Conservation (phyloP, 2,329 filamentous ascomycete species). For the Ceratocystiopsis minuta region DNA sequence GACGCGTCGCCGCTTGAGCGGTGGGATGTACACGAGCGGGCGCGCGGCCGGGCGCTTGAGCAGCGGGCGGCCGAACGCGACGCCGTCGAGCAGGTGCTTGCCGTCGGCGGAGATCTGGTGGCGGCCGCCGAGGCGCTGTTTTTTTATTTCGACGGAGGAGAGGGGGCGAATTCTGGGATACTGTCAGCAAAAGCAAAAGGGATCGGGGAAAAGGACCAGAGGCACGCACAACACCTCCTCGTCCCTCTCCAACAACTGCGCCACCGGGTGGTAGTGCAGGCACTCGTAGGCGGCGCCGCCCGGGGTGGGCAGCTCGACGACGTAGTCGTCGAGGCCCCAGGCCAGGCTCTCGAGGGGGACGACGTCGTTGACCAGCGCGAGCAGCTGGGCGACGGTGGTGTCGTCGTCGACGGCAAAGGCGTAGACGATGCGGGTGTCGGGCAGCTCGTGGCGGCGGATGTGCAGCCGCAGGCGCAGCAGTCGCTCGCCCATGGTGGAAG, state of each 20-base stretch:
- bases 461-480: constrained; percentile 55
- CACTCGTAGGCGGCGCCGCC: constrained; percentile 56
- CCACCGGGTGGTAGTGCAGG: constrained; percentile 63
- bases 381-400: constrained; percentile 55
- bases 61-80: constrained; percentile 63
- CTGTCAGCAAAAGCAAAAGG: not conserved
- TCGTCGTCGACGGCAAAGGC: constrained; percentile 37
- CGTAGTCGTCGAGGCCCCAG: constrained; percentile 84
- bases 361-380: constrained; percentile 62
- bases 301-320: constrained; percentile 54
- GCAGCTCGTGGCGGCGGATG: constrained; percentile 56
- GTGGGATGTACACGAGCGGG: constrained; percentile 52
- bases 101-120: constrained; percentile 67
- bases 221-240: constrained; percentile 59
- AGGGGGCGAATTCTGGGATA: constrained; percentile 55
- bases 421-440: constrained; percentile 57
- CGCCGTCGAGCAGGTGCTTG: constrained; percentile 65
- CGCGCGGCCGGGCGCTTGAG: constrained; percentile 40
- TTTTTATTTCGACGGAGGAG: constrained; percentile 53
- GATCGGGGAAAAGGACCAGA: not conserved
- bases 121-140: constrained; percentile 56
- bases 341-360: constrained; percentile 64
- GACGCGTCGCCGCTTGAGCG: constrained; percentile 48
- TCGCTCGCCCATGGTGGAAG: constrained; percentile 16
- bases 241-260: constrained; percentile 56